Evolutionary conservation across 176 grass and related monocot genomes (phyloP).

Genomic region (Pharus latifolius): DNA sequence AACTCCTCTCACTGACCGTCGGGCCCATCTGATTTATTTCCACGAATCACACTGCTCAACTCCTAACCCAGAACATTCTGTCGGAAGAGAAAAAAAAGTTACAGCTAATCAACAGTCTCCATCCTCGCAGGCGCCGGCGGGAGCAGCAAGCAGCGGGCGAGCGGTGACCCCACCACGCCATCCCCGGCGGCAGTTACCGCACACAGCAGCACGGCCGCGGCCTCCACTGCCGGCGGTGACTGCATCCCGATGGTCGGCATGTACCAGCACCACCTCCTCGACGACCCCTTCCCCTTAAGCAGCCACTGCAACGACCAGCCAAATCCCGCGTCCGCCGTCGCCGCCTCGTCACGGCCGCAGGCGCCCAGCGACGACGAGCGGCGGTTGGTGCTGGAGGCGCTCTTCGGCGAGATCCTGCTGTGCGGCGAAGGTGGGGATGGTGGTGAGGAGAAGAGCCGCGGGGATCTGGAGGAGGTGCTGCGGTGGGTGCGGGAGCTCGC

Average conservation of each 20-base stretch:
- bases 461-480: slow-evolving; percentile 39
- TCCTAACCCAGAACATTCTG: slow-evolving; percentile 33
- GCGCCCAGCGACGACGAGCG: slow-evolving; percentile 4
- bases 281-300: slow-evolving; percentile 26
- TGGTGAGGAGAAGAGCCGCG: background rate
- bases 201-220: slow-evolving; percentile 9
- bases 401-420: slow-evolving; percentile 21
- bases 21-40: background rate
- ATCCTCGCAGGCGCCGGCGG: slow-evolving; percentile 16
- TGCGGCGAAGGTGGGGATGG: background rate
- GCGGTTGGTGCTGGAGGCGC: slow-evolving; percentile 22
- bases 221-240: background rate
- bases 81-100: slow-evolving; percentile 22
- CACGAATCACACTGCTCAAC: slow-evolving; percentile 17
- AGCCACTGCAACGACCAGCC: slow-evolving; percentile 34
- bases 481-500: slow-evolving; percentile 47
- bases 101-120: slow-evolving; percentile 8
- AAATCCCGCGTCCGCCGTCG: background rate
- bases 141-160: slow-evolving; percentile 22
- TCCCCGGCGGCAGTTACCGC: background rate
- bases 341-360: slow-evolving; percentile 12
- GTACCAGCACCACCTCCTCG: slow-evolving; percentile 57
- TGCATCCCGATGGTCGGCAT: slow-evolving; percentile 31
- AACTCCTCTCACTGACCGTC: background rate
- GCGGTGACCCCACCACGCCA: slow-evolving; percentile 15